Conservation (phyloP, 257 asterid species). For the Przewalskia tangutica region DNA sequence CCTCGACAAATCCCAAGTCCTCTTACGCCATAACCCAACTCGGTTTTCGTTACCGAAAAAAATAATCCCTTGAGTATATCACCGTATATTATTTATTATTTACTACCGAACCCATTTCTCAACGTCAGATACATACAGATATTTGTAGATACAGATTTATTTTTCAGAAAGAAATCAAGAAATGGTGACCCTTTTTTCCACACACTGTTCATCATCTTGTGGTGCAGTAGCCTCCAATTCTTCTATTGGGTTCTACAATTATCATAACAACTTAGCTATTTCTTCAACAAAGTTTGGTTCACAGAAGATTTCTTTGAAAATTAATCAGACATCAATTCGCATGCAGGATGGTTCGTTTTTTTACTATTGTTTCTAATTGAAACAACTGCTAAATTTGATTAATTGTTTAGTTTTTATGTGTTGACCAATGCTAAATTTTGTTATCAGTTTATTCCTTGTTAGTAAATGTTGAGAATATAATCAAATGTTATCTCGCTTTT, state of each 20-base stretch:
- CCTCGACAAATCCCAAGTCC: conserved; percentile 52
- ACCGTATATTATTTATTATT: too few relatives aligned
- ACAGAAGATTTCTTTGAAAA: conserved; percentile 21
- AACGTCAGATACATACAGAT: background rate
- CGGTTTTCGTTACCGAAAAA: too few relatives aligned
- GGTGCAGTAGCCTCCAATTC: conserved; percentile 13
- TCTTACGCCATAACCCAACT: background rate
- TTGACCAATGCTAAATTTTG: background rate
- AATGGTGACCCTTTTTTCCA: conserved; percentile 42
- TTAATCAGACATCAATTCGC: conserved; percentile 13
- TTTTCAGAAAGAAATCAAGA: background rate
- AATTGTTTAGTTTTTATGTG: background rate
- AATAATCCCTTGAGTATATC: too few relatives aligned
- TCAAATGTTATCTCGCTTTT: too few relatives aligned
- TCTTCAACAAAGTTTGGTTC: conserved; percentile 24
- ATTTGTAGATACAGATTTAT: too few relatives aligned
- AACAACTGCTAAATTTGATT: background rate
- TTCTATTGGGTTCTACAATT: conserved; percentile 23
- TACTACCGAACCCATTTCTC: background rate
- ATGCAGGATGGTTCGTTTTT: conserved; percentile 66
- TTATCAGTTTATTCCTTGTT: background rate
- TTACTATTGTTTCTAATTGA: background rate
- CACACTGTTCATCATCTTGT: conserved; percentile 43
- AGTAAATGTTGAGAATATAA: too few relatives aligned
- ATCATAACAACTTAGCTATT: conserved; percentile 17